These are phyloP conservation scores for Quercus bicolor DNA, from an alignment of 306 rosid species.

Conservation along the genomic window DNA sequence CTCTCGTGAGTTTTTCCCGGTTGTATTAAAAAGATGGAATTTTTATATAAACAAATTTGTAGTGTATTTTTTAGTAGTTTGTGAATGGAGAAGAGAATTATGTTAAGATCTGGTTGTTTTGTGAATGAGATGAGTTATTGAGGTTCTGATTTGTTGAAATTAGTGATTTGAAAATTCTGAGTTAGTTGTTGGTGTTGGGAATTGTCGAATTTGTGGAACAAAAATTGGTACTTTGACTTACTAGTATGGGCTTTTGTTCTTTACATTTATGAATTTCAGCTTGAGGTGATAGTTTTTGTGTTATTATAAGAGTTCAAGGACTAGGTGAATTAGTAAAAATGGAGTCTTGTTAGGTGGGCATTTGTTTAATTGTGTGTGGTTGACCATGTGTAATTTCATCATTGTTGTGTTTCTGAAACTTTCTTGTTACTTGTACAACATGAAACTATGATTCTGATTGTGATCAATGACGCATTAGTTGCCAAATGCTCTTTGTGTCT, in stretches of 20 bases:
- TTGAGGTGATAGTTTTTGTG: neutral
- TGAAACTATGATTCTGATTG: neutral
- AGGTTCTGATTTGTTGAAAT: constrained; percentile 23
- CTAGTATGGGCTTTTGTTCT: neutral
- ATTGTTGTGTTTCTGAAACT: neutral
- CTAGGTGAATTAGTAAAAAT: neutral
- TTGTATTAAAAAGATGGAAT: neutral
- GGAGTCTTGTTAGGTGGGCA: neutral
- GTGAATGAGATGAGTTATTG: constrained; percentile 17
- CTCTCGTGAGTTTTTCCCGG: constrained; percentile 46
- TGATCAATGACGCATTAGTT: neutral
- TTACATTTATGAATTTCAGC: neutral
- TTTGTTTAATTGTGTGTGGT: neutral
- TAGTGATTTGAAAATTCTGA: constrained; percentile 1
- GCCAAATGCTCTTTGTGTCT: neutral
- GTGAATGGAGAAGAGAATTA: constrained; percentile 6
- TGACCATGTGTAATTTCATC: neutral
- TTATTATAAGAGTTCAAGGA: neutral
- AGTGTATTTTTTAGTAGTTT: constrained; percentile 4
- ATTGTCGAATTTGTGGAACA: constrained; percentile 7
- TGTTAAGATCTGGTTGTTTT: constrained; percentile 36
- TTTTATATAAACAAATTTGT: neutral
- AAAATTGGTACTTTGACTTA: constrained; percentile 5
- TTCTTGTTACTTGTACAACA: neutral
- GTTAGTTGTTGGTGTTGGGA: constrained; percentile 21